Percentiles rank a stretch among this genome's conserved stretches.
phyloP scores from a whole-genome alignment of 257 asterid genomes.

The Nemophila menziesii region DNA sequence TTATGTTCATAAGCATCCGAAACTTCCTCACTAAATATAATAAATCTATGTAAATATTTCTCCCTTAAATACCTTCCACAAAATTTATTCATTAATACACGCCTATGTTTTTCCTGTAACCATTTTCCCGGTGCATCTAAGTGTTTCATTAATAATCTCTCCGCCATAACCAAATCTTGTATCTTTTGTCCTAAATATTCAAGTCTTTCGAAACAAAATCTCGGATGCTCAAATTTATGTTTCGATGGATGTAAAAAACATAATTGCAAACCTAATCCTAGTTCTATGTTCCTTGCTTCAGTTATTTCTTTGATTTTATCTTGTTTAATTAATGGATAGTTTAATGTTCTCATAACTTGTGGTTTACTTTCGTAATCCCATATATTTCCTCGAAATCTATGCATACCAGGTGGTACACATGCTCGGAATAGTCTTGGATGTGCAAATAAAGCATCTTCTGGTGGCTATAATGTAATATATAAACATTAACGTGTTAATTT shows the following conservation, averaged over 20 bases:
- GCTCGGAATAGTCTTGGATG: constrained; percentile 97
- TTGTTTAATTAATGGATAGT: constrained; percentile 59
- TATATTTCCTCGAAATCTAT: constrained; percentile 88
- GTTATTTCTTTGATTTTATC: constrained; percentile 86
- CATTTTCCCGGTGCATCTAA: constrained; percentile 95
- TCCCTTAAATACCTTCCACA: constrained; percentile 86
- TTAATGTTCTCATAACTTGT: constrained; percentile 67
- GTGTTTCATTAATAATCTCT: constrained; percentile 92
- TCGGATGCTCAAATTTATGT: constrained; percentile 79
- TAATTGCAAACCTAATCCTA: constrained; percentile 95
- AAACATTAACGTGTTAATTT: too few species aligned
- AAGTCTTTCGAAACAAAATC: constrained; percentile 90
- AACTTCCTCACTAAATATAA: constrained; percentile 77
- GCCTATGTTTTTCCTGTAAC: constrained; percentile 76
- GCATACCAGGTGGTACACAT: constrained; percentile 99
- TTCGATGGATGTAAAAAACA: constrained; percentile 80
- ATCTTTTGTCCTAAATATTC: constrained; percentile 96
- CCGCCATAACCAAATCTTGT: constrained; percentile 98
- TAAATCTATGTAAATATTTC: constrained; percentile 64
- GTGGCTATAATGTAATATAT: too few species aligned
- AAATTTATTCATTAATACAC: constrained; percentile 84
- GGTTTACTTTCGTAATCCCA: constrained; percentile 91
- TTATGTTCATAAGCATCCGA: constrained; percentile 85
- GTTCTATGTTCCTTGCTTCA: constrained; percentile 90
- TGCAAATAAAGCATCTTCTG: constrained; percentile 89